Base-by-base conservation (phyloP, 805 yeast genomes). In the Blastobotrys chiropterorum region DNA sequence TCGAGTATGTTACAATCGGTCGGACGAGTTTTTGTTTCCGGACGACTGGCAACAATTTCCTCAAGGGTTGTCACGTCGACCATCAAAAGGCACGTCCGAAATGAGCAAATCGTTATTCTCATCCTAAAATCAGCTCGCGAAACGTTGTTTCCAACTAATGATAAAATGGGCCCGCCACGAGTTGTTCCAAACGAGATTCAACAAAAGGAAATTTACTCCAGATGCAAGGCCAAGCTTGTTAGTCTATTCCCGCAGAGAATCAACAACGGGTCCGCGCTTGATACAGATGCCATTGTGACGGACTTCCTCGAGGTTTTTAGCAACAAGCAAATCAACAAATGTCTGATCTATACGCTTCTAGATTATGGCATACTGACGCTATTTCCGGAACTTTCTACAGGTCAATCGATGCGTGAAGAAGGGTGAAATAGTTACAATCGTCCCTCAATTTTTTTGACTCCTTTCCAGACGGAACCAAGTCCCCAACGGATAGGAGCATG, bases 131-230 rank as follows among this genome's bases (percentile, higher is more conserved):
- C 59, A 13, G 55, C 70, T 2, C 62, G 81, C 49, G 62, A 64
- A 30, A 61, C 66, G 30, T 55, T 78, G n/a, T 78, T 78, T 53
- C 81, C 82, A 2, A 64, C 63, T 21, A 80, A 78, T 59, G 75
- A 72, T 14, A 61, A 62, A n/a, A 72, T 79, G 75, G 82, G 82
- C 0, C 76, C 78, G 2, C 69, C 76, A 3, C 59, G 76, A 19
- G 59, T 66, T 2, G 64, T 68, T n/a, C 81, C 82, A 1, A 61
- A 64, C 8, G 66, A 62, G 0, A 69, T 63, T 19, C 78, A 75
- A 53, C 71, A 72, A 51, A 65, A 62, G 26, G 56, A 55, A 2
- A 55, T 66, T 6, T 51, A 60, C 3, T 43, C 48, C n/a, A 49
- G 48, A 4, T 59, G 59, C 4, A 44, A 52, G 13, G 44, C 49